phyloP scores from a whole-genome alignment of 495 filamentous ascomycete genomes.

The Tuber melanosporum region DNA sequence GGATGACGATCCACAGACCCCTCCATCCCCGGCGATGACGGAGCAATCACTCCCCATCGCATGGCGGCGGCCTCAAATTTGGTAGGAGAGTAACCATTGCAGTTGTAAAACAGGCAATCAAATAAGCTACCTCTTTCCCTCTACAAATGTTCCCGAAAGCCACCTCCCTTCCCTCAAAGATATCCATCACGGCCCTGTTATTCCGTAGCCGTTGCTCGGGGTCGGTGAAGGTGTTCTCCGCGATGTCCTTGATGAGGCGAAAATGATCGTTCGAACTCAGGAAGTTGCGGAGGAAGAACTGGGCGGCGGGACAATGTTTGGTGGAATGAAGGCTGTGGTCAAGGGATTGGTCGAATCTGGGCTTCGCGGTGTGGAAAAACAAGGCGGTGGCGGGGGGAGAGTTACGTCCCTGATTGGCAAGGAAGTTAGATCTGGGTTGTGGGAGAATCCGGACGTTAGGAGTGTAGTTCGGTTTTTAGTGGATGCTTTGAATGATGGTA shows the following conservation, averaged over 20 bases:
- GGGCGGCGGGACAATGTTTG: slow-evolving; percentile 50
- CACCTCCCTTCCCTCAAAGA: slow-evolving; percentile 71
- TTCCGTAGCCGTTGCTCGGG: slow-evolving; percentile 69
- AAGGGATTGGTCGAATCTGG: slow-evolving; percentile 47
- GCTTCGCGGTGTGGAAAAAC: too few species aligned
- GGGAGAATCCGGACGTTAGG: too few species aligned
- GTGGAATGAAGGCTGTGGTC: slow-evolving; percentile 63
- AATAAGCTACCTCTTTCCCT: slow-evolving; percentile 86
- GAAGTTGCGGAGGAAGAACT: slow-evolving; percentile 40
- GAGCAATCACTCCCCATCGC: slow-evolving; percentile 10
- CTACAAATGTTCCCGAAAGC: slow-evolving; percentile 77
- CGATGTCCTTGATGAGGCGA: slow-evolving; percentile 90
- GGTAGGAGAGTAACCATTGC: slow-evolving; percentile 73
- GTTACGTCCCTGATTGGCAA: too few species aligned
- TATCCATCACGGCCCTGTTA: slow-evolving; percentile 76
- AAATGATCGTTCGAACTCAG: slow-evolving; percentile 59
- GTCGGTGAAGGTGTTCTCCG: slow-evolving; percentile 77
- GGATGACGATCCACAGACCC: too few species aligned
- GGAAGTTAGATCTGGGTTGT: too few species aligned
- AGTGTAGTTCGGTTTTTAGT: too few species aligned
- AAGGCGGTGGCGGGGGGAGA: slow-evolving; percentile 8
- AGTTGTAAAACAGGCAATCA: slow-evolving; percentile 87
- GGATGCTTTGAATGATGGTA: too few species aligned
- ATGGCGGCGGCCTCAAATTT: slow-evolving; percentile 42
- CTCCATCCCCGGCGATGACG: too few species aligned